Evolutionary conservation across 169 alveolate genomes (phyloP), one percentile per base, ranked within the genome.

Genomic region (Amoebophrya sp.): DNA sequence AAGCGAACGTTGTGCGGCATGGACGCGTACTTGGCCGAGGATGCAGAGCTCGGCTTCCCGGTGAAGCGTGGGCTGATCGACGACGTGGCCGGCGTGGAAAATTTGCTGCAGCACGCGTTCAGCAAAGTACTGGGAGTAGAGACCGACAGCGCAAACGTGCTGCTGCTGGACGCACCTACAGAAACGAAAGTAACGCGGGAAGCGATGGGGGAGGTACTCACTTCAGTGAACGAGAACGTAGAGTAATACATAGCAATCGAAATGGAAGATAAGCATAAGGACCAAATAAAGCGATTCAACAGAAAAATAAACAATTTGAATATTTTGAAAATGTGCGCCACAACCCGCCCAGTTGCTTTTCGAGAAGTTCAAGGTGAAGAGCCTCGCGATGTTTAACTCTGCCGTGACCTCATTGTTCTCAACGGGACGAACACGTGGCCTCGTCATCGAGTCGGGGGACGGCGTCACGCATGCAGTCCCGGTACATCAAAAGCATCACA

Each of bases 391-490:
- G 40, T 94, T 95, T 0, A 95, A 95, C 88, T 94, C 95, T 88
- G 98, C 98, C 39, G 97, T 95, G 10, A 94, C 96, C 4, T 95
- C 97, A 18, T 94, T 96, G n/a, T 97, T 96, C 91, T 95, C 98
- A 39, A 93, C 96, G 39, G 97, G 98, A 41, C 93, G 97, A 93
- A 95, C 97, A 87, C 95, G 97, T 38, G 98, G 98, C 89, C 92
- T 97, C n/a, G 98, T 97, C 26, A 89, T 96, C 29, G 98, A 97
- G 88, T 93, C 96, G 43, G 98, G 98, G 15, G 97, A 96, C 94
- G 98, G 97, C 70, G 97, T 95, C 23, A 95, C 97, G 67, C 97
- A 95, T 89, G 94, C 95, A 41, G 97, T 97, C 2, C 98, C 98
- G 42, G 78, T 58, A 58, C 78, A 1, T 2, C 23, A 2, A 58